Base-by-base conservation (phyloP, 179 eudicot species). In the Beta macrorhiza region DNA sequence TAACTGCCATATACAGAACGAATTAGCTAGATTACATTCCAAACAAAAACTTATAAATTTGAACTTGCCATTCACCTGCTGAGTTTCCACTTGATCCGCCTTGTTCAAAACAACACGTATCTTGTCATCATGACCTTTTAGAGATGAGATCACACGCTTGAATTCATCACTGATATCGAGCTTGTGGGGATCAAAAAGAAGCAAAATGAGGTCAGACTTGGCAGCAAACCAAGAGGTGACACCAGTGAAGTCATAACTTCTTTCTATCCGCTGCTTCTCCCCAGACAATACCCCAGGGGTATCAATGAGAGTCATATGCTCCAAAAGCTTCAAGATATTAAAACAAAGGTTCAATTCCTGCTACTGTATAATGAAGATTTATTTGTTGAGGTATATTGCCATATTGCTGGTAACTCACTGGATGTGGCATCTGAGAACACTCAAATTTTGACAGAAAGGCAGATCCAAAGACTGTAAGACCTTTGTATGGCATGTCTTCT, bases 211-310 rank as follows among this genome's bases (percentile, higher is more conserved):
- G 81, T 96, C 99, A 86, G 92, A 94, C 84, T 94, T 96, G 76
- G 94, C 95, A 67, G 99, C 99, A 89, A 96, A 96, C 99, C 99
- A 94, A 59, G 98, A 92, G 71, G 91, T 94, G 13, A 91, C 97
- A 73, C 99, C 99, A 13, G 97, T 96, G 82, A 96, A 96, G 78
- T 96, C 94, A 79, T 96, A 96, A 82, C 93, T 96, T 82, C 99
- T 81, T 70, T 94, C 93, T 42, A 98, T 94, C 64, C 98, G 83
- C 83, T 94, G 99, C 80, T 96, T 96, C 84, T 96, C 99, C 65
- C 99, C 99, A 64, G 99, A 94, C 83, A 96, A 75, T 80, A 96
- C 98, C 20, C 99, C 99, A 77, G 99, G 99, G 77, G 98, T 94
- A 88, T 96, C 99, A 85, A 96, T 92, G 83, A 96, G 87, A 75